A percentile compares a stretch with the other conserved stretches of the same genome.
These are phyloP conservation scores for Ascosphaera apis DNA, from an alignment of 2,329 filamentous ascomycete genomes.

Conservation along the genomic window DNA sequence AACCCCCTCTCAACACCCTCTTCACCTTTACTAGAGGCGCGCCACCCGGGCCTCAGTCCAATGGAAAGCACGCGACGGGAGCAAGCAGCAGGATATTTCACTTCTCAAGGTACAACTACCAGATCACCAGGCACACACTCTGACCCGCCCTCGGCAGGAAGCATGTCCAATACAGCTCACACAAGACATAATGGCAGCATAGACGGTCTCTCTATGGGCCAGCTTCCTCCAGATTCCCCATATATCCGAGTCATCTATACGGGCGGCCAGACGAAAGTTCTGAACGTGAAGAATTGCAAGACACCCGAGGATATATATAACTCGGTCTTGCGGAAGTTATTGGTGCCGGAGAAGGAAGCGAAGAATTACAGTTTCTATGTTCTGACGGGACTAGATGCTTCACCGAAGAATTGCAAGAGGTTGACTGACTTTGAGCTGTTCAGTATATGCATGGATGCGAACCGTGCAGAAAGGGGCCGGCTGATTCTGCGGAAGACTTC, in stretches of 20 bases:
- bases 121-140: not conserved
- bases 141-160: not conserved
- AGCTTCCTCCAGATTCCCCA: conserved; percentile 63
- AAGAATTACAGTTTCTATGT: conserved; percentile 96
- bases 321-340: conserved; percentile 69
- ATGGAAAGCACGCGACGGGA: conserved; percentile 30
- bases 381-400: conserved; percentile 61
- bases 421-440: conserved; percentile 73
- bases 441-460: conserved; percentile 71
- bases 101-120: conserved; percentile 11
- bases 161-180: conserved; percentile 30
- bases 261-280: conserved; percentile 72
- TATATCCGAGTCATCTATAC: conserved; percentile 87
- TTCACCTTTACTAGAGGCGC: conserved; percentile 7
- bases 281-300: conserved; percentile 79
- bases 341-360: conserved; percentile 70
- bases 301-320: conserved; percentile 84
- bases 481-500: conserved; percentile 86
- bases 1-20: conserved; percentile 32
- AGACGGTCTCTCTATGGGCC: conserved; percentile 68
- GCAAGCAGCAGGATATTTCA: conserved; percentile 29
- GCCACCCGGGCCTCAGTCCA: conserved; percentile 37
- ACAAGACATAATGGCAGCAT: conserved; percentile 62
- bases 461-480: conserved; percentile 65
- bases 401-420: conserved; percentile 57